Evolutionary conservation across 768 basidiomycete species (phyloP).

Genomic region (Macrolepiota dolichaula): DNA sequence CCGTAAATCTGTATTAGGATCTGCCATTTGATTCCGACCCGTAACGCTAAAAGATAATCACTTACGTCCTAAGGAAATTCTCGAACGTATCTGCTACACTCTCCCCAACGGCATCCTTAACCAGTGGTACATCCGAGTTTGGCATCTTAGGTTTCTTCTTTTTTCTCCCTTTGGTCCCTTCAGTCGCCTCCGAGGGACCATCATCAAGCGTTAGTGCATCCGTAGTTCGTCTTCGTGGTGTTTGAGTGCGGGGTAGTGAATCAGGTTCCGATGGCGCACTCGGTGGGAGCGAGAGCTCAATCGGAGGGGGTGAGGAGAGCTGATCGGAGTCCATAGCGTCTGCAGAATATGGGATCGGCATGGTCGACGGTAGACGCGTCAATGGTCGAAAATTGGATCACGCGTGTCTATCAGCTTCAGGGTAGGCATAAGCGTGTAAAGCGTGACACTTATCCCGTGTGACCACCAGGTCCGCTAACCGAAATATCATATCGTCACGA

Average conservation of each 20-base stretch:
- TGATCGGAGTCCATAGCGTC: constrained; percentile 52
- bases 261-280: constrained; percentile 44
- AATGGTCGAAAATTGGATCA: constrained; percentile 26
- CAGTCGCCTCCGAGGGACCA: constrained; percentile 31
- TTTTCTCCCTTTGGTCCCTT: constrained; percentile 27
- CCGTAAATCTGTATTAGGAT: constrained; percentile 64
- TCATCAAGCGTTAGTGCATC: constrained; percentile 54
- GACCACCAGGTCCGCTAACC: constrained; percentile 3
- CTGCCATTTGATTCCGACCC: constrained; percentile 1
- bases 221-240: constrained; percentile 38
- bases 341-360: constrained; percentile 14
- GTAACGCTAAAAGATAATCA: constrained; percentile 14
- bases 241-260: constrained; percentile 26
- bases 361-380: constrained; percentile 31
- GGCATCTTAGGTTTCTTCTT: constrained; percentile 45
- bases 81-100: constrained; percentile 92
- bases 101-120: constrained; percentile 94
- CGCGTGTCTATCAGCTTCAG: constrained; percentile 26
- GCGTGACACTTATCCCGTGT: constrained; percentile 18
- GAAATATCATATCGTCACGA: not conserved
- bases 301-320: constrained; percentile 54
- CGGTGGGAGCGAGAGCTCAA: constrained; percentile 49
- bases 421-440: constrained; percentile 37
- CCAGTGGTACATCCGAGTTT: constrained; percentile 75
- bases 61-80: constrained; percentile 87